Conservation (phyloP, 106 monocot species). For the Allium fistulosum region DNA sequence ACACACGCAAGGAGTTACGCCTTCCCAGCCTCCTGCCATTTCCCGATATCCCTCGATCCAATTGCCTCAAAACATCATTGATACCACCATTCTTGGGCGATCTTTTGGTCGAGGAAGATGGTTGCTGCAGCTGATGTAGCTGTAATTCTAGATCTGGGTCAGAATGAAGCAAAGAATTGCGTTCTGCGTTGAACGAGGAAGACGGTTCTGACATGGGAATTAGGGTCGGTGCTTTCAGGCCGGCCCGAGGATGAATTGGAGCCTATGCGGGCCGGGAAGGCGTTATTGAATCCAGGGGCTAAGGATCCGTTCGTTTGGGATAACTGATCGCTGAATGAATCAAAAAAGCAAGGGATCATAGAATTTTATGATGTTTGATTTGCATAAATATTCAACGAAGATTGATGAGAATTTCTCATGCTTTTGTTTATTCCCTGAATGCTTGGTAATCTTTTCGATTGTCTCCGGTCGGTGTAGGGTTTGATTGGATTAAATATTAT, state of each 20-base stretch:
- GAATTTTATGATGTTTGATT: too few relatives aligned
- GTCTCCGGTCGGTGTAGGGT: too few relatives aligned
- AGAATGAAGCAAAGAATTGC: slow-evolving; percentile 40
- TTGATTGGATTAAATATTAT: too few relatives aligned
- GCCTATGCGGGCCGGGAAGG: background rate
- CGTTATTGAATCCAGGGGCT: background rate
- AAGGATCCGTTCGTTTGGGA: background rate
- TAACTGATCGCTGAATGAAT: too few relatives aligned
- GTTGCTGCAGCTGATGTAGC: background rate
- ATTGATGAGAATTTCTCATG: too few relatives aligned
- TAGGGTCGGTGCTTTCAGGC: too few relatives aligned
- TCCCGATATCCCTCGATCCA: slow-evolving; percentile 53
- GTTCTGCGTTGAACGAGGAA: slow-evolving; percentile 19
- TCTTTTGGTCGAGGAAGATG: slow-evolving; percentile 5
- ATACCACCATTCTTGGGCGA: slow-evolving; percentile 24
- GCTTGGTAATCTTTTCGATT: too few relatives aligned
- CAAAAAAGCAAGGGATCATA: too few relatives aligned
- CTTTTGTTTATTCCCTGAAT: too few relatives aligned
- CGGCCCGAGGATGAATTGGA: too few relatives aligned
- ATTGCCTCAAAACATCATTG: slow-evolving; percentile 40
- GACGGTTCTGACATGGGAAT: background rate
- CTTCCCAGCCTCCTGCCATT: slow-evolving; percentile 25
- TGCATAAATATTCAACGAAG: too few relatives aligned
- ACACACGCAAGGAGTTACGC: slow-evolving; percentile 7
- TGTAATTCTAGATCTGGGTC: slow-evolving; percentile 33